A percentile compares a stretch with the other conserved stretches of the same genome.
Conservation (phyloP, 179 eudicot species). For the Silene noctiflora region DNA sequence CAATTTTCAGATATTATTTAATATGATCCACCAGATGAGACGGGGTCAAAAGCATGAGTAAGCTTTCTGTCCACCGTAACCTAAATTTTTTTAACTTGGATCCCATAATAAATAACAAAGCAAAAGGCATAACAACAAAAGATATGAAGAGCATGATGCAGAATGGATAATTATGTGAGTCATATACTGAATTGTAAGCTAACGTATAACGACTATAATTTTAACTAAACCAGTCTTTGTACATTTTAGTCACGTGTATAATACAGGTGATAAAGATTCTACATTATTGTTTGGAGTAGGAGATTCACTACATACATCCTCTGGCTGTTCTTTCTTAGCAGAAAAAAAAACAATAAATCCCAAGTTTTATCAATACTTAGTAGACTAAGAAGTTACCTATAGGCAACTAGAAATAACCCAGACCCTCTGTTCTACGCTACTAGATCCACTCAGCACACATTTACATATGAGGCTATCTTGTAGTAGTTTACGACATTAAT, state of each 20-base stretch:
- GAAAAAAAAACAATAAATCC: background rate
- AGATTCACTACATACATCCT: background rate
- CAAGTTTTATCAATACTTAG: background rate
- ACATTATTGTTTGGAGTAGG: background rate
- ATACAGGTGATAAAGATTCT: background rate
- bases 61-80: background rate
- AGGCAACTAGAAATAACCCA: background rate
- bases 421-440: background rate
- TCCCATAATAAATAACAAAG: background rate
- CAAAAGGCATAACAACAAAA: background rate
- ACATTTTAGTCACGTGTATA: background rate
- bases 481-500: background rate
- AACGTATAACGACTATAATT: background rate
- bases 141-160: background rate
- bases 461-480: background rate
- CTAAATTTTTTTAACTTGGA: background rate
- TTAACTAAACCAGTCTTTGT: background rate
- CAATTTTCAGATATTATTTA: too few species aligned
- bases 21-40: background rate
- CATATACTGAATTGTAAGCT: background rate
- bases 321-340: background rate
- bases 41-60: slow-evolving; percentile 6
- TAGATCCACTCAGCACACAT: background rate
- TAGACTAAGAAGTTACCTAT: background rate
- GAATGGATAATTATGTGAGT: background rate